phyloP scores from a whole-genome alignment of 768 basidiomycete genomes.

The Termitomyces sp. region DNA sequence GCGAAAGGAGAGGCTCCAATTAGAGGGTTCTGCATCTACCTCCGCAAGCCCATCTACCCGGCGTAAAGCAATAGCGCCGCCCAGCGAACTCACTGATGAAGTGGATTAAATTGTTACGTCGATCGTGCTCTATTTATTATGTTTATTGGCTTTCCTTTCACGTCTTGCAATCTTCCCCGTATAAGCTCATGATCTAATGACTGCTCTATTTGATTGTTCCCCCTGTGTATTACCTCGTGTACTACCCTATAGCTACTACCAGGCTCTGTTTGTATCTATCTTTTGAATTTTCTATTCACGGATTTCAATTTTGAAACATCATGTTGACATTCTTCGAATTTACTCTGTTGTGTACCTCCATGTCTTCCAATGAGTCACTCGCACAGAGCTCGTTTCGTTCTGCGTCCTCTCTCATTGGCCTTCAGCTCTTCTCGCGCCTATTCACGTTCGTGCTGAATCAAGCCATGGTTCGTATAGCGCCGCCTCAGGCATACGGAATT shows the following conservation, averaged over 20 bases:
- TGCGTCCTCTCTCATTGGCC: slow-evolving; percentile 67
- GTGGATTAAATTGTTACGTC: slow-evolving; percentile 6
- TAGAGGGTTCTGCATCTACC: slow-evolving; percentile 1
- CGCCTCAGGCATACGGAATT: slow-evolving; percentile 83
- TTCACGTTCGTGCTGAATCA: slow-evolving; percentile 91
- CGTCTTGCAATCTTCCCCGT: slow-evolving; percentile 9
- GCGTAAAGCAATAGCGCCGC: slow-evolving; percentile 17
- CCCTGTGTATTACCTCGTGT: slow-evolving; percentile 11
- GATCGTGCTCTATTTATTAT: slow-evolving; percentile 5
- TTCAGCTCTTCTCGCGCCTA: slow-evolving; percentile 80
- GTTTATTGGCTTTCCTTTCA: slow-evolving; percentile 10
- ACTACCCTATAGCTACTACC: slow-evolving; percentile 3
- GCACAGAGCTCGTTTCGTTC: slow-evolving; percentile 33
- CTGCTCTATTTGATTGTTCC: slow-evolving; percentile 1
- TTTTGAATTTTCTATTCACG: background rate
- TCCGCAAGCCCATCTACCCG: slow-evolving; percentile 1
- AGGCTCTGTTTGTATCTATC: slow-evolving; percentile 8
- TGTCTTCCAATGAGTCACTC: slow-evolving; percentile 17
- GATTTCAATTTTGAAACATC: background rate
- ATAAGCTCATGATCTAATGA: slow-evolving; percentile 9
- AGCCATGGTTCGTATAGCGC: slow-evolving; percentile 73
- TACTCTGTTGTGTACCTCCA: slow-evolving; percentile 1
- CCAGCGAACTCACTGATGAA: slow-evolving; percentile 9
- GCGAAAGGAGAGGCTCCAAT: slow-evolving; percentile 9
- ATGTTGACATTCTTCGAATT: background rate